Percentiles rank a stretch among this genome's conserved stretches.
phyloP scores from a whole-genome alignment of 2,329 filamentous ascomycete genomes.

The Pseudogymnoascus sp. region DNA sequence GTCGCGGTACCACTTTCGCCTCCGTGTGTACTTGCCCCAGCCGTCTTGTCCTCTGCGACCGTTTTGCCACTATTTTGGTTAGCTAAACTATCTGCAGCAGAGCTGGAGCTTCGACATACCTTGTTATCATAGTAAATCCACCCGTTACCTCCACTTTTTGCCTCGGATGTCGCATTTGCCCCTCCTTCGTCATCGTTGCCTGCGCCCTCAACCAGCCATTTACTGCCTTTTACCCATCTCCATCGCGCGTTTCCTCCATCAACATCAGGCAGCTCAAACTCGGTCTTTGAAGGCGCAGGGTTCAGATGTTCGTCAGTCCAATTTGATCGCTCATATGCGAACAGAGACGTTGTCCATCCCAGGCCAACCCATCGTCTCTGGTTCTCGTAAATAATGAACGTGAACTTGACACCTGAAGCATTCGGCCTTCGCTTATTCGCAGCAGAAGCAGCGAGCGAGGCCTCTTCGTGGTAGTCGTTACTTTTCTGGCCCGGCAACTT shows the following conservation, averaged over 20 bases:
- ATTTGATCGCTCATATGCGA: conserved; percentile 78
- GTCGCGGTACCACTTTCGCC: conserved; percentile 93
- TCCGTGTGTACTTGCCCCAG: conserved; percentile 89
- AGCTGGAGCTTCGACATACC: conserved; percentile 40
- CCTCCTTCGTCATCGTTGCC: conserved; percentile 43
- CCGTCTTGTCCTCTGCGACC: conserved; percentile 78
- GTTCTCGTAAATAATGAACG: conserved; percentile 94
- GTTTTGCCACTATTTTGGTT: conserved; percentile 65
- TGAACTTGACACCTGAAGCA: conserved; percentile 83
- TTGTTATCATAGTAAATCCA: conserved; percentile 99
- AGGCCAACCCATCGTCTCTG: conserved; percentile 91
- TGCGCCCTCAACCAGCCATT: conserved; percentile 80
- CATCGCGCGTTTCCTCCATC: conserved; percentile 56
- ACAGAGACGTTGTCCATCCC: conserved; percentile 87
- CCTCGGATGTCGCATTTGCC: conserved; percentile 29
- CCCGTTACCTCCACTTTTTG: conserved; percentile 44
- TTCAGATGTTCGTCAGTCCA: conserved; percentile 98
- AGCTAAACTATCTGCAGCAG: neutral
- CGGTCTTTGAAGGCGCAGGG: conserved; percentile 64
- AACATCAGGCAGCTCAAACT: conserved; percentile 60
- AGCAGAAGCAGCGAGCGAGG: conserved; percentile 29
- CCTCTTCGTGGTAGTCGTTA: conserved; percentile 17
- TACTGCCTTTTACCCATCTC: conserved; percentile 77
- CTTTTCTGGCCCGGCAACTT: conserved; percentile 2
- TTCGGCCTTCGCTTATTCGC: conserved; percentile 35